phyloP scores from a whole-genome alignment of 2,329 filamentous ascomycete species.

The Hymenoscyphus infarciens region DNA sequence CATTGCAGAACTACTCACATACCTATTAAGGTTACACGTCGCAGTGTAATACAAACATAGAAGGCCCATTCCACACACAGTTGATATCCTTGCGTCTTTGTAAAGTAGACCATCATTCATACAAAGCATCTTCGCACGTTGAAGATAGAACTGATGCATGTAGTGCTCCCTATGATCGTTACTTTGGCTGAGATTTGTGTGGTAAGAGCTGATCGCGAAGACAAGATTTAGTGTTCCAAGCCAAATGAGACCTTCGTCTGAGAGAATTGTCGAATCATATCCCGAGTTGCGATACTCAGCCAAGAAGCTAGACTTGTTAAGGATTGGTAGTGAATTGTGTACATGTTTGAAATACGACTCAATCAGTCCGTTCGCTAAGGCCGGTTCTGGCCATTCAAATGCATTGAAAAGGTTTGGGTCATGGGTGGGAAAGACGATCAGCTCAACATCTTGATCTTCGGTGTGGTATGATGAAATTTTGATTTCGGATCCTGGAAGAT shows the following conservation, averaged over 20 bases:
- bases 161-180: slow-evolving; percentile 12
- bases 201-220: slow-evolving; percentile 26
- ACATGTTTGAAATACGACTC: slow-evolving; percentile 26
- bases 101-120: slow-evolving; percentile 21
- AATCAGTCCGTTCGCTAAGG: slow-evolving; percentile 19
- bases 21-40: slow-evolving; percentile 28
- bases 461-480: slow-evolving; percentile 24
- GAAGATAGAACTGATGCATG: slow-evolving; percentile 26
- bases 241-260: slow-evolving; percentile 21
- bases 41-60: slow-evolving; percentile 28
- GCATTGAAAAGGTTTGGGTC: slow-evolving; percentile 20
- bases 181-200: slow-evolving; percentile 20
- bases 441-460: slow-evolving; percentile 26
- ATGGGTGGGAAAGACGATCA: neutral
- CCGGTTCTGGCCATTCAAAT: slow-evolving; percentile 23
- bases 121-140: slow-evolving; percentile 25
- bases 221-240: slow-evolving; percentile 27
- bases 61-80: slow-evolving; percentile 21
- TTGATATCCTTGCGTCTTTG: slow-evolving; percentile 23
- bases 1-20: neutral
- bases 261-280: slow-evolving; percentile 9
- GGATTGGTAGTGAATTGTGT: slow-evolving; percentile 23
- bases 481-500: slow-evolving; percentile 8
- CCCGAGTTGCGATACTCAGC: slow-evolving; percentile 17
- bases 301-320: slow-evolving; percentile 23